phyloP scores from a whole-genome alignment of 768 basidiomycete genomes.

The Tulasnella calospora region DNA sequence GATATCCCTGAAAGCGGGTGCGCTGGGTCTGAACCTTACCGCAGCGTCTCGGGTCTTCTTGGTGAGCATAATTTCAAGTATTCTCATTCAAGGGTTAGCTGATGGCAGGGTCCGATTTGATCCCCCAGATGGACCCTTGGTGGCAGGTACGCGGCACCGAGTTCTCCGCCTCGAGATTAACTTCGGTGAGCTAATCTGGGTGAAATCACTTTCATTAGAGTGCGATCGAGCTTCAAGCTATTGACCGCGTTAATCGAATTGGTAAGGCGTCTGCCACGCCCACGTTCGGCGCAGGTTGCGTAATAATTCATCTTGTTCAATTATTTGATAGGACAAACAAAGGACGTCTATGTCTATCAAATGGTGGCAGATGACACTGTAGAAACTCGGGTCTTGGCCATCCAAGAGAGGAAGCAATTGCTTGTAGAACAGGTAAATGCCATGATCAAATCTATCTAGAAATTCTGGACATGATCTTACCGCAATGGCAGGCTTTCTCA shows the following conservation, averaged over 20 bases:
- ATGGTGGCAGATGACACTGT: conserved; percentile 86
- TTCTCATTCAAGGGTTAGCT: background rate
- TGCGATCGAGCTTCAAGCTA: conserved; percentile 27
- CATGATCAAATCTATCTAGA: background rate
- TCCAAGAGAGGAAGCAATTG: conserved; percentile 78
- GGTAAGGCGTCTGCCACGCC: background rate
- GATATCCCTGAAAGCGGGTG: conserved; percentile 80
- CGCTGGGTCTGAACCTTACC: conserved; percentile 81
- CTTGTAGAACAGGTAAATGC: conserved; percentile 62
- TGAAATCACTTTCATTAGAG: conserved; percentile 15
- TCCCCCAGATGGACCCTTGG: conserved; percentile 29
- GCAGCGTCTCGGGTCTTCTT: conserved; percentile 70
- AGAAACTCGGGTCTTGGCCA: conserved; percentile 81
- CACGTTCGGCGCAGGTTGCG: background rate
- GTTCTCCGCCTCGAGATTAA: background rate
- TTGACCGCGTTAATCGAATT: conserved; percentile 51
- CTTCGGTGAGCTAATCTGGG: background rate
- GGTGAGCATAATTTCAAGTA: conserved; percentile 30
- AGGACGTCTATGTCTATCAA: conserved; percentile 80
- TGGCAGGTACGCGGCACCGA: conserved; percentile 19
- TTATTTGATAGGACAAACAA: conserved; percentile 61
- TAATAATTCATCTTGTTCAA: background rate
- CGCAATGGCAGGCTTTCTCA: conserved; percentile 63
- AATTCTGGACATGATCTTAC: background rate
- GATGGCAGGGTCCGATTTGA: conserved; percentile 2